Evolutionary conservation across 75 land plant species (phyloP), one percentile per base, ranked within the genome.

Genomic region (Azolla pinnata): DNA sequence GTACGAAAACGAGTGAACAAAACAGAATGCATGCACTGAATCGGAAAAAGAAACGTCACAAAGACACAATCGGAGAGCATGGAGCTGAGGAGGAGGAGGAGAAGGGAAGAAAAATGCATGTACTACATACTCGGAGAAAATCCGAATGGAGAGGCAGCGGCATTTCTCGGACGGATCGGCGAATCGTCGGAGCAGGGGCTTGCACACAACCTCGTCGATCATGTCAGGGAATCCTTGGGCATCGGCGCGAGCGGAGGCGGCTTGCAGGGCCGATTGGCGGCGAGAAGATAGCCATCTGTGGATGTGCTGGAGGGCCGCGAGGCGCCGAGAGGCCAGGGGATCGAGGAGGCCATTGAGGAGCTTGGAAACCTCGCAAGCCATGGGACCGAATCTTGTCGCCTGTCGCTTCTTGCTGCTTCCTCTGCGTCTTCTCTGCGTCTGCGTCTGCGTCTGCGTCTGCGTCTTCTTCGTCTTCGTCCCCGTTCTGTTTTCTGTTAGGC

Each of bases 81-180:
- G n/a, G n/a, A n/a, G n/a, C n/a, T n/a, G n/a, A n/a, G n/a, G n/a
- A n/a, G n/a, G n/a, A n/a, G n/a, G n/a, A n/a, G n/a, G n/a, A n/a
- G n/a, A n/a, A n/a, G n/a, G n/a, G n/a, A n/a, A n/a, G n/a, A n/a
- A n/a, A n/a, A n/a, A n/a, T n/a, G n/a, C n/a, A n/a, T n/a, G n/a
- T n/a, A n/a, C n/a, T n/a, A n/a, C n/a, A n/a, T 56, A 65, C 67
- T 34, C 33, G 19, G 46, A 40, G 14, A 67, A 30, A 4, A 73
- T 42, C 2, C 53, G 9, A 21, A 73, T 61, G 10, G 75, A 59
- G 20, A 54, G 70, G 20, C 18, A 38, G 0, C 75, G 75, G 31
- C 75, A 73, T 55, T 67, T 66, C 65, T 73, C 75, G 1, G 70
- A 66, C 1, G 71, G 33, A 34, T 73, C 75, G 17, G 57, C 64